Conservation (phyloP, 768 basidiomycete genomes). For the Suillus subluteus region DNA sequence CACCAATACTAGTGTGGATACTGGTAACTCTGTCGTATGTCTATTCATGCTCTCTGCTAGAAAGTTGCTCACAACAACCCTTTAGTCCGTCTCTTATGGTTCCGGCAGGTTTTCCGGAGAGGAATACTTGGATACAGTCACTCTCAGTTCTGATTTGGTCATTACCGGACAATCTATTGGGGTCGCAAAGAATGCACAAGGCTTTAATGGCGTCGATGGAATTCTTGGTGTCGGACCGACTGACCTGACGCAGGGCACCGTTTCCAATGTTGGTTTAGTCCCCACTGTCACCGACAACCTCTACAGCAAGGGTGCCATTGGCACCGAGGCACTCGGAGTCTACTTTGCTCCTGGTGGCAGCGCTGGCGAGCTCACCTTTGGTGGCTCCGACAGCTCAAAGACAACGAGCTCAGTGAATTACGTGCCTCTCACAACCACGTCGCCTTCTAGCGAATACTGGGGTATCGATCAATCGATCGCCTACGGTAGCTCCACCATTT, state of each 20-base stretch:
- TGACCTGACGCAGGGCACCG: slow-evolving; percentile 33
- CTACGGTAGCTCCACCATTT: slow-evolving; percentile 28
- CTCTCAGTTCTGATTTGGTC: slow-evolving; percentile 16
- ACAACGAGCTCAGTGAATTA: slow-evolving; percentile 24
- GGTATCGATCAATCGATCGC: slow-evolving; percentile 35
- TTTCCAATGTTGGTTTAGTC: slow-evolving; percentile 14
- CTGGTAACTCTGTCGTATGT: slow-evolving; percentile 25
- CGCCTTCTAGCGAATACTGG: slow-evolving; percentile 32
- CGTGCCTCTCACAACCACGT: slow-evolving; percentile 26
- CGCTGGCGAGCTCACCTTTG: slow-evolving; percentile 22
- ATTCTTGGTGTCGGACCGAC: slow-evolving; percentile 39
- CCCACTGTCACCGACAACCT: slow-evolving; percentile 41
- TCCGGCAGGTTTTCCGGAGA: slow-evolving; percentile 24
- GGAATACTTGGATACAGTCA: slow-evolving; percentile 24
- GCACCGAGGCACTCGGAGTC: slow-evolving; percentile 33
- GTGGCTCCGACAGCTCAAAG: slow-evolving; percentile 42
- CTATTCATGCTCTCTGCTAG: neutral
- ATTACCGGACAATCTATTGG: slow-evolving; percentile 40
- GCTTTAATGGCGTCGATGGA: slow-evolving; percentile 40
- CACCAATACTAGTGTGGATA: slow-evolving; percentile 22
- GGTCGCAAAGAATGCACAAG: slow-evolving; percentile 29
- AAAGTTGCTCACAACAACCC: slow-evolving; percentile 7
- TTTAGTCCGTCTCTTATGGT: slow-evolving; percentile 21
- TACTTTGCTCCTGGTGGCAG: slow-evolving; percentile 34
- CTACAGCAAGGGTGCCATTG: slow-evolving; percentile 32